phyloP scores from a whole-genome alignment of 352 stramenopile species.

The Pythium vanterpoolii region DNA sequence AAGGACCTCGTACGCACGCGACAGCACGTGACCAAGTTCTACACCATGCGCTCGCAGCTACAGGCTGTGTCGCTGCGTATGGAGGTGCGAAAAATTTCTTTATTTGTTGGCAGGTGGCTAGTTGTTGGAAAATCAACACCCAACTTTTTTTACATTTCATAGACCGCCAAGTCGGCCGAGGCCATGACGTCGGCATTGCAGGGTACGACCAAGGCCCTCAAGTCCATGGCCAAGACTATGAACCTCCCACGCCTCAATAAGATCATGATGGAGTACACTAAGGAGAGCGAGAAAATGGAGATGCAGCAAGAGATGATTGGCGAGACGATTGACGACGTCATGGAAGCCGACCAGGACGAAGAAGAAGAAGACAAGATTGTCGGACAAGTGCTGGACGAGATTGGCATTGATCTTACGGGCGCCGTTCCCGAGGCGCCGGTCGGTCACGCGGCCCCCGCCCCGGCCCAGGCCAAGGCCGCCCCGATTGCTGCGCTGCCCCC shows the following conservation, averaged over 20 bases:
- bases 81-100: conserved; percentile 31
- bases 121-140: background rate
- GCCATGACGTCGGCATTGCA: conserved; percentile 91
- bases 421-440: conserved; percentile 89
- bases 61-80: conserved; percentile 94
- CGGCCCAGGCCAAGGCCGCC: conserved; percentile 57
- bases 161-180: conserved; percentile 96
- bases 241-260: conserved; percentile 95
- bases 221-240: conserved; percentile 93
- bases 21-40: conserved; percentile 98
- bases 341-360: conserved; percentile 94
- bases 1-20: conserved; percentile 95
- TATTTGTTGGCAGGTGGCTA: background rate
- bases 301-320: conserved; percentile 98
- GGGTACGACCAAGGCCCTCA: conserved; percentile 81
- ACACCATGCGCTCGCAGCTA: conserved; percentile 97
- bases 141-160: conserved; percentile 23
- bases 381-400: conserved; percentile 96
- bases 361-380: conserved; percentile 97
- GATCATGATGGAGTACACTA: conserved; percentile 98
- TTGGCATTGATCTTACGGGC: conserved; percentile 93
- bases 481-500: conserved; percentile 34
- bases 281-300: conserved; percentile 97
- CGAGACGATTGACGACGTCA: conserved; percentile 96
- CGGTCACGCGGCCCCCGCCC: conserved; percentile 34